Evolutionary conservation across 2,329 filamentous ascomycete genomes (phyloP).

Genomic region (Fusarium sublunatum): DNA sequence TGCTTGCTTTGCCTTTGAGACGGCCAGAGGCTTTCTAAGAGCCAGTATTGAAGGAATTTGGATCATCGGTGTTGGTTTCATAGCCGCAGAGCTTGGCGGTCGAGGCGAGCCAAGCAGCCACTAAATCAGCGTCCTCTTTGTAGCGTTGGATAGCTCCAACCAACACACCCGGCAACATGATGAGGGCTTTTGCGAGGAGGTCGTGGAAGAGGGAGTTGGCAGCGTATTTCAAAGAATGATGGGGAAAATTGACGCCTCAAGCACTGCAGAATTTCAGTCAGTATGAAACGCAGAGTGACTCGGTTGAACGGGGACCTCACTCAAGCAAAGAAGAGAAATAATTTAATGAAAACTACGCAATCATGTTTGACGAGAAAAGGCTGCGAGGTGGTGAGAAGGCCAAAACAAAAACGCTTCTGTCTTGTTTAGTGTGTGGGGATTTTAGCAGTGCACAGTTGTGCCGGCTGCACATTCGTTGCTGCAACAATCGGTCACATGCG

Average conservation of each 20-base stretch:
- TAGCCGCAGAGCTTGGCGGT: not conserved
- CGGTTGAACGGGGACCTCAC: not conserved
- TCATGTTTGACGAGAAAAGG: not conserved
- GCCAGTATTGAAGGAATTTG: not conserved
- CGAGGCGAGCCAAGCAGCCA: not conserved
- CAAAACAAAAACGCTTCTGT: not conserved
- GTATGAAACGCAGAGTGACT: not conserved
- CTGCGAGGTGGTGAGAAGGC: not conserved
- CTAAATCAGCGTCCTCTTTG: constrained; percentile 2
- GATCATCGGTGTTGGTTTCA: fast-evolving
- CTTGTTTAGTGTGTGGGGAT: not conserved
- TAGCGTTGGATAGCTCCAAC: not conserved
- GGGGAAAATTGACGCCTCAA: not conserved
- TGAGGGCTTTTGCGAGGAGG: not conserved
- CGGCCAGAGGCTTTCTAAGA: not conserved
- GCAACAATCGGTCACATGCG: not conserved
- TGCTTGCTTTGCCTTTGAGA: constrained; percentile 2
- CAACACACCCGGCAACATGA: not conserved
- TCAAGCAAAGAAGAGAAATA: not conserved
- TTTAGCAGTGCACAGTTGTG: not conserved
- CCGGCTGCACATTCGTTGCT: not conserved
- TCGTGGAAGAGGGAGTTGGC: not conserved
- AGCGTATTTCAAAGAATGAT: not conserved
- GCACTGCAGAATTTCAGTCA: not conserved
- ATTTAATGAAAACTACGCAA: not conserved